Base-by-base conservation (phyloP, 2,329 filamentous ascomycete genomes). In the Neofusicoccum ribis region DNA sequence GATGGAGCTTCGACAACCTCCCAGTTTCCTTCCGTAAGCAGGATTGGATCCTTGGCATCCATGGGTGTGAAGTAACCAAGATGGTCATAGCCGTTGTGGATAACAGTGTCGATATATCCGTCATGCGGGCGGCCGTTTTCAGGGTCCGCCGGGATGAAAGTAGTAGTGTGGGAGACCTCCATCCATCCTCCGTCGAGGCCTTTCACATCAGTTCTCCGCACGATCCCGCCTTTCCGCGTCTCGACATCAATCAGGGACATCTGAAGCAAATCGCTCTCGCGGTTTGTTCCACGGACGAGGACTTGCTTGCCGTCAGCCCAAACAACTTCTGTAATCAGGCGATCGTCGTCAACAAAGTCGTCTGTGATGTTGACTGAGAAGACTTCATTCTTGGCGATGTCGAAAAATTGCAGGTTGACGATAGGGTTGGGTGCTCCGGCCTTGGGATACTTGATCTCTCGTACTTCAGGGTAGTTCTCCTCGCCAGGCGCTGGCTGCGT, bases 131-230 rank as follows among this genome's bases (percentile, higher is more conserved):
- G 88, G 14, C 91, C 91, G 68, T 91, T 92, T 11, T 80, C 77
- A 23, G 90, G 85, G 74, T 97, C 92, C 3, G 92, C 91, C 1
- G 95, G 95, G 65, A 99, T 89, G 73, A 90, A 98, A 14, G 83
- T 88, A 3, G 93, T 97, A 47, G 89, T 87, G 71, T 97, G 90
- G 0, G 92, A 92, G 47, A 97, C 92, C 79, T 99, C 95, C 71
- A 97, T 94, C 95, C 95, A 99, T 39, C 95, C 96, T 23, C 93
- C 93, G 75, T 99, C 95, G n/a, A 97, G 83, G 65, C 89, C 84
- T 69, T 88, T 86, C 56, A 97, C 88, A 76, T 99, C 88, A 56
- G 91, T 86, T 20, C 88, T 90, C 68, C 94, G 86, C 54, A 97
- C 88, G 0, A 91, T 89, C 76, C 90, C 91, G 36, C 92, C 93